Conservation (phyloP, 805 yeast genomes). For the Saccharomycopsis guyanensis region DNA sequence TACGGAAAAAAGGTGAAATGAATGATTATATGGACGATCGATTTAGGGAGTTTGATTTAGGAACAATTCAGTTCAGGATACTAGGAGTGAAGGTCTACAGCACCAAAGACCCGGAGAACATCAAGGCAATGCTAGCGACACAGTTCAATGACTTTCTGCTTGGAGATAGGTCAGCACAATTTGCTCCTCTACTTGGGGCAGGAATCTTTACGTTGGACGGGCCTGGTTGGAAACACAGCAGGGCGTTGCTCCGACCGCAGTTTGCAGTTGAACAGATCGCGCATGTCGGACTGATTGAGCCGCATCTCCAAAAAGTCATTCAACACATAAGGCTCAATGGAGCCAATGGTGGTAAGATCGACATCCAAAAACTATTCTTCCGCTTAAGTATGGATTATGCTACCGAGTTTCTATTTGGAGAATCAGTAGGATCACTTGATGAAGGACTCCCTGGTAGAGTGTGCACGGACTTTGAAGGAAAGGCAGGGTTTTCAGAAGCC, state of each 20-base stretch:
- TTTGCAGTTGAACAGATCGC: background rate
- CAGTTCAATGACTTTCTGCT: background rate
- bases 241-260: background rate
- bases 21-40: background rate
- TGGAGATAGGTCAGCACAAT: background rate
- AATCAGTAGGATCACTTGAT: background rate
- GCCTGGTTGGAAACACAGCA: background rate
- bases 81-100: background rate
- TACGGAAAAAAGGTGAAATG: background rate
- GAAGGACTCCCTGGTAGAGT: background rate
- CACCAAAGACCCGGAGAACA: background rate
- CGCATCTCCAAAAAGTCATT: background rate
- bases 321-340: background rate
- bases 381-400: background rate
- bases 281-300: background rate
- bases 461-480: background rate
- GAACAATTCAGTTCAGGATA: background rate
- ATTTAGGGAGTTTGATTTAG: background rate
- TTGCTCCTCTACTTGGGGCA: background rate
- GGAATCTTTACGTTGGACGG: background rate
- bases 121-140: background rate
- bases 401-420: background rate
- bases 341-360: background rate
- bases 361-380: background rate
- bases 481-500: background rate